Evolutionary conservation across 164 flowering plant genomes (phyloP).

Genomic region (Dillenia suffruticosa): DNA sequence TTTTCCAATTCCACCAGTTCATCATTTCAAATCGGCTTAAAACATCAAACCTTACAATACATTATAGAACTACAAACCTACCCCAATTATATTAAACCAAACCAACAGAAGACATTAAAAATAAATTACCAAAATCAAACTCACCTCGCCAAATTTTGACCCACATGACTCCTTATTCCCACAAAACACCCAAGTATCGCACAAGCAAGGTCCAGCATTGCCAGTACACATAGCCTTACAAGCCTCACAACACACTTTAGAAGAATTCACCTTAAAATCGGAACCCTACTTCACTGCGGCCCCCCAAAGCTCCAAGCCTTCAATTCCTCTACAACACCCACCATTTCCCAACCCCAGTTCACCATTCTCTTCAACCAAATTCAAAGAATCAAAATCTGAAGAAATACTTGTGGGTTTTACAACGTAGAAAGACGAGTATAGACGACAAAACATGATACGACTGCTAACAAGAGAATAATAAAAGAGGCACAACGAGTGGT

Average conservation of each 20-base stretch:
- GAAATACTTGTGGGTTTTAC: constrained; percentile 13
- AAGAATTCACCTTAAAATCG: constrained; percentile 68
- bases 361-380: constrained; percentile 4
- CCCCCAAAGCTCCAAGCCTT: constrained; percentile 92
- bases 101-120: background rate
- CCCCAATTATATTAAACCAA: background rate
- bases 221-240: constrained; percentile 89
- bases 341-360: constrained; percentile 10
- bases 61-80: no score
- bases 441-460: constrained; percentile 44
- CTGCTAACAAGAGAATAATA: constrained; percentile 35
- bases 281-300: constrained; percentile 94
- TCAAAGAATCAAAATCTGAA: constrained; percentile 7
- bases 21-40: no score
- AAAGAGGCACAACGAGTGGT: constrained; percentile 30
- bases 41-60: no score
- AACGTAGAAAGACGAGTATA: constrained; percentile 40
- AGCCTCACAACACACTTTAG: constrained; percentile 70
- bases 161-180: constrained; percentile 69
- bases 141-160: constrained; percentile 75
- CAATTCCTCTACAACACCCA: constrained; percentile 73
- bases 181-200: constrained; percentile 95
- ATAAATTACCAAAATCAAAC: constrained; percentile 8
- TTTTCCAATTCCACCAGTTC: no score
- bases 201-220: constrained; percentile 74